Evolutionary conservation across 441 rosid species (phyloP).

Genomic region (Adansonia grandidieri): DNA sequence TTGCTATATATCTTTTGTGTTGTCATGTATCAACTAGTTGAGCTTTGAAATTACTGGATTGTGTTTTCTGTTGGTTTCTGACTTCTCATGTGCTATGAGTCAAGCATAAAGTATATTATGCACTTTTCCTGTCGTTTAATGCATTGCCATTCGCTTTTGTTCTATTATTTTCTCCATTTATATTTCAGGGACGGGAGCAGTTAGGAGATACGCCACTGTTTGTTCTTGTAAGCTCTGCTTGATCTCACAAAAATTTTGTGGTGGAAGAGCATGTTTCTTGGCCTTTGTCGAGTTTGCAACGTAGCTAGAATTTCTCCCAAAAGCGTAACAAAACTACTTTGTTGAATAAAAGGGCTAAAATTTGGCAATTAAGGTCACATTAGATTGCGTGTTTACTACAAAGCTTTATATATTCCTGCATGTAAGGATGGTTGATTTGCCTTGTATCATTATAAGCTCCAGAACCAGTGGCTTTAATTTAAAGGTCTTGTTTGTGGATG

Average conservation of each 20-base stretch:
- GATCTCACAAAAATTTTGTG: conserved; percentile 25
- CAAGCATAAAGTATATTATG: not conserved
- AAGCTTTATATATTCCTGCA: no score
- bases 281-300: conserved; percentile 7
- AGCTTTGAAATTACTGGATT: not conserved
- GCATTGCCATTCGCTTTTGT: not conserved
- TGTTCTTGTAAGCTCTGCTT: conserved; percentile 64
- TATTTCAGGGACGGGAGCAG: conserved; percentile 71
- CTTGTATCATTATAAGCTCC: no score
- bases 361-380: not conserved
- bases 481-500: not conserved
- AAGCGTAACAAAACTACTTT: not conserved
- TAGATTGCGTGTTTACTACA: not conserved
- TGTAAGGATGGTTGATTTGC: no score
- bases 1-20: not conserved
- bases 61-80: not conserved
- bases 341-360: conserved; percentile 14
- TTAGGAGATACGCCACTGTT: conserved; percentile 74
- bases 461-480: not conserved
- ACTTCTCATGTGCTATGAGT: conserved; percentile 1
- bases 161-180: not conserved
- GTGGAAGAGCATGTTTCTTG: conserved; percentile 3
- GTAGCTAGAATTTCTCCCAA: not conserved
- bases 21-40: not conserved
- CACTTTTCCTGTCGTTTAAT: not conserved